Evolutionary conservation across 129 eudicot species (phyloP).

Genomic region (Flaveria robusta): DNA sequence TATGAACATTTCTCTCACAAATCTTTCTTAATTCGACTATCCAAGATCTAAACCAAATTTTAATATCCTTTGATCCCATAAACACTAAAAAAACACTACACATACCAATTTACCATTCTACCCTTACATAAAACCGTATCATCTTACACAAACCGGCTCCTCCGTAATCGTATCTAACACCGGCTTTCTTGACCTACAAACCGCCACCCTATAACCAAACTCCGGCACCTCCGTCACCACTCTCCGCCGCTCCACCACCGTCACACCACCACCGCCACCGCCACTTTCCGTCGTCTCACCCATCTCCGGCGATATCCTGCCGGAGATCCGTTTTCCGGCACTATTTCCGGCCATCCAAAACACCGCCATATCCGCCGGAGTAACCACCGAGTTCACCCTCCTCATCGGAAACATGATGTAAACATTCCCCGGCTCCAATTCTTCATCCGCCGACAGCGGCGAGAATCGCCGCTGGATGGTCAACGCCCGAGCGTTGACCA

Average conservation of each 20-base stretch:
- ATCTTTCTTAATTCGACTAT: not conserved
- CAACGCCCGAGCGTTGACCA: conserved; percentile 58
- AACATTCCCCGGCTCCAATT: conserved; percentile 71
- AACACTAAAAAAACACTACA: not conserved
- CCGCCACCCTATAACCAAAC: conserved; percentile 44
- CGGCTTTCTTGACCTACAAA: conserved; percentile 66
- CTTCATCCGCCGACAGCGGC: conserved; percentile 79
- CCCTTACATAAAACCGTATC: not conserved
- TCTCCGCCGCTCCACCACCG: conserved; percentile 44
- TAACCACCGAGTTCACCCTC: conserved; percentile 69
- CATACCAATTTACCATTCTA: conserved; percentile 18
- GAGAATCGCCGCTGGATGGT: conserved; percentile 61
- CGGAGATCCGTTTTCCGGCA: conserved; percentile 53
- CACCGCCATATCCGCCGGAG: conserved; percentile 66
- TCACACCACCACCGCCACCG: conserved; percentile 8
- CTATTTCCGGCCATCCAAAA: conserved; percentile 61
- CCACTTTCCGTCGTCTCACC: not conserved
- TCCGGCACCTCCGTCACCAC: conserved; percentile 46
- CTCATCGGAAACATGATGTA: conserved; percentile 83
- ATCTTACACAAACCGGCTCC: conserved; percentile 58
- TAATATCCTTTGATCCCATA: not conserved
- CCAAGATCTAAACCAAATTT: not conserved
- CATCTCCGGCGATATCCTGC: conserved; percentile 38
- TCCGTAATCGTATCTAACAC: conserved; percentile 68
- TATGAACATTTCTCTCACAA: not conserved